Evolutionary conservation across 1,139 yeast genomes (phyloP), one percentile per base, ranked within the genome.

Genomic region (Candida pseudocylindracea): DNA sequence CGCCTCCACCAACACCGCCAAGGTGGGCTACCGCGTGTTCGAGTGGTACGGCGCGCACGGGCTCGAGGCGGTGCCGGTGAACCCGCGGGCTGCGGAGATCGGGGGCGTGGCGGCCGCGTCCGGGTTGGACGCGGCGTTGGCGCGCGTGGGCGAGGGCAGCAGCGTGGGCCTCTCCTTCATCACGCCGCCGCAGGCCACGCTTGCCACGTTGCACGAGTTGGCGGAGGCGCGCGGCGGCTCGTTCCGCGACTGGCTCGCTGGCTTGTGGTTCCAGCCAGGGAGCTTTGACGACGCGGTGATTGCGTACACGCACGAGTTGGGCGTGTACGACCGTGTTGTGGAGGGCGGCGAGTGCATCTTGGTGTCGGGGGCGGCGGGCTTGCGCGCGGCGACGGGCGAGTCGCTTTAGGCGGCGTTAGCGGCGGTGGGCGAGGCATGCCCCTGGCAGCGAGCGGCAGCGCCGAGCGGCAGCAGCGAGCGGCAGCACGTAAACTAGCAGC

Each of bases 241-340:
- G 34, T 41, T 41, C 8, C 37, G 51, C 1, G 26, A 15, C 20
- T 15, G 20, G 20, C 53, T 79, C 26, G 64, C 63, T 40, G 72
- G 74, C 1, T 53, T 76, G 26, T 79, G 93, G 93, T 70, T 76
- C 39, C 93, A 79, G 45, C 92, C 92, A 0, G 92, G 92, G 1
- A 63, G 80, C 28, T 75, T 64, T 40, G 71, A 74, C 41, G 48
- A 50, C 8, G 58, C 54, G n/a, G 72, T 70, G 3, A 48, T 75
- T 32, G 55, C 58, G 1, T 44, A 45, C 13, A 60, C 60, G 3
- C 49, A 52, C 26, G 42, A 46, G 24, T 43, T 60, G 25, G 65
- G 65, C 2, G 44, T 63, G 27, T 45, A 48, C 8, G 69, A 69
- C 1, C 44, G 50, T 29, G 60, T 63, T 2, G 63, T 76, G 26